These are phyloP conservation scores for Mrakia hoshinonis DNA, from an alignment of 768 basidiomycete genomes.

Conservation along the genomic window DNA sequence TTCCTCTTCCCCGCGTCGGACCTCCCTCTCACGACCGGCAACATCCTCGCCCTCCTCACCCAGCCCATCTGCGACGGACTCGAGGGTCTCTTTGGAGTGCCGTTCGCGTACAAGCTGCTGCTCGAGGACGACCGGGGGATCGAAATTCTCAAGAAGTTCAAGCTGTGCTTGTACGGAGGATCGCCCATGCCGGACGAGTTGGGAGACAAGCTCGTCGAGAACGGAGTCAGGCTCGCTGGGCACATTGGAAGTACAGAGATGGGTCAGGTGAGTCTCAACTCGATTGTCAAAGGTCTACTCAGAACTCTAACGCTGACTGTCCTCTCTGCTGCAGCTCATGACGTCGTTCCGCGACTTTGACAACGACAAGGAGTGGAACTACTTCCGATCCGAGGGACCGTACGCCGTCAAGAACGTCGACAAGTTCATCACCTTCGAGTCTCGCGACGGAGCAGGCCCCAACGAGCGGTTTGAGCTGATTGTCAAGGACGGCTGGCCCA, in stretches of 20 bases:
- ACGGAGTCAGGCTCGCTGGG: constrained; percentile 49
- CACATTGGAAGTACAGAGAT: constrained; percentile 48
- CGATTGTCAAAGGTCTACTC: constrained; percentile 40
- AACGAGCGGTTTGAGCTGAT: constrained; percentile 45
- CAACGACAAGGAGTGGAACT: constrained; percentile 54
- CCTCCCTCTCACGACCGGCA: constrained; percentile 47
- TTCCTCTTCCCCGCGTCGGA: constrained; percentile 47
- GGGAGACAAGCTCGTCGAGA: constrained; percentile 47
- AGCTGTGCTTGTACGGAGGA: constrained; percentile 51
- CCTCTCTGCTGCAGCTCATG: constrained; percentile 38
- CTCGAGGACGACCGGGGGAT: constrained; percentile 49
- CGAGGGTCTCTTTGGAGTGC: constrained; percentile 37
- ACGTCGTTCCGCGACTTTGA: constrained; percentile 47
- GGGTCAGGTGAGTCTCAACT: constrained; percentile 30
- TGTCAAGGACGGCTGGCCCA: constrained; percentile 50
- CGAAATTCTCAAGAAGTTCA: constrained; percentile 44
- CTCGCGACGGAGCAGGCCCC: constrained; percentile 42
- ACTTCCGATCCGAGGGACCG: constrained; percentile 43
- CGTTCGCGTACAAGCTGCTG: constrained; percentile 46
- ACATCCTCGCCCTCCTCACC: constrained; percentile 44
- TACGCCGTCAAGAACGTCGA: constrained; percentile 29
- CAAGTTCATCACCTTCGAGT: constrained; percentile 46
- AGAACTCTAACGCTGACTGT: too few species aligned
- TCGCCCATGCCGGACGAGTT: constrained; percentile 52
- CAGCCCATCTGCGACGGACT: constrained; percentile 34